These are phyloP conservation scores for Suillus hirtellus DNA, from an alignment of 768 basidiomycete genomes.

Conservation along the genomic window DNA sequence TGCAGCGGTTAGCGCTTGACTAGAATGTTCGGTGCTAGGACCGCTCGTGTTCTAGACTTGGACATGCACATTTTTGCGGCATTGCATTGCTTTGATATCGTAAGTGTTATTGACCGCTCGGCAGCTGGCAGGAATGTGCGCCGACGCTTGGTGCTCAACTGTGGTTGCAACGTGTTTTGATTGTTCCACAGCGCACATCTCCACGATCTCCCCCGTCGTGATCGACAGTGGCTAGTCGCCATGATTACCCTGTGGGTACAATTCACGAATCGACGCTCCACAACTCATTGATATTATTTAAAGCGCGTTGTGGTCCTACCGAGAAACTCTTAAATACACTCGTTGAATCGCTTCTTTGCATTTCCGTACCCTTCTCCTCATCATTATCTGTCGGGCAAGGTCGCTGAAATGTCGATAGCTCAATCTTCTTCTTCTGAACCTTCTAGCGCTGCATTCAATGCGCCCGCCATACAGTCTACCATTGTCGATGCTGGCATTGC, in stretches of 20 bases:
- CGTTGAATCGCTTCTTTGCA: not conserved
- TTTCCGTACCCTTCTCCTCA: not conserved
- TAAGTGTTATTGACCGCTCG: not conserved
- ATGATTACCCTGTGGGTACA: not conserved
- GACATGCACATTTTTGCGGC: not conserved
- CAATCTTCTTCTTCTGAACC: not conserved
- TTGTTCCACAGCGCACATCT: not conserved
- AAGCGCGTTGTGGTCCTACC: not conserved
- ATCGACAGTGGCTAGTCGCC: not conserved
- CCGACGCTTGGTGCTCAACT: not conserved
- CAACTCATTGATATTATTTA: not conserved
- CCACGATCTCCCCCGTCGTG: not conserved
- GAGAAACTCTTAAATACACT: not conserved
- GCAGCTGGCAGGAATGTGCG: not conserved
- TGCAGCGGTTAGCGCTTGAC: not conserved
- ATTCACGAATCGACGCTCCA: slow-evolving; percentile 11
- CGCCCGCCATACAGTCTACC: not conserved
- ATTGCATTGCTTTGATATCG: not conserved
- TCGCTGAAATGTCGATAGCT: slow-evolving; percentile 10
- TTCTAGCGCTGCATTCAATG: not conserved
- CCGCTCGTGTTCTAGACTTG: not conserved
- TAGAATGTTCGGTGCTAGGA: not conserved
- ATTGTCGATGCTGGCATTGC: too few species aligned
- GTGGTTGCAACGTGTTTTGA: not conserved
- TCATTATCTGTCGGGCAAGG: slow-evolving; percentile 10